A percentile compares a stretch with the other conserved stretches of the same genome.
These are phyloP conservation scores for Claviceps paspali DNA, from an alignment of 2,329 filamentous ascomycete species.

Conservation along the genomic window DNA sequence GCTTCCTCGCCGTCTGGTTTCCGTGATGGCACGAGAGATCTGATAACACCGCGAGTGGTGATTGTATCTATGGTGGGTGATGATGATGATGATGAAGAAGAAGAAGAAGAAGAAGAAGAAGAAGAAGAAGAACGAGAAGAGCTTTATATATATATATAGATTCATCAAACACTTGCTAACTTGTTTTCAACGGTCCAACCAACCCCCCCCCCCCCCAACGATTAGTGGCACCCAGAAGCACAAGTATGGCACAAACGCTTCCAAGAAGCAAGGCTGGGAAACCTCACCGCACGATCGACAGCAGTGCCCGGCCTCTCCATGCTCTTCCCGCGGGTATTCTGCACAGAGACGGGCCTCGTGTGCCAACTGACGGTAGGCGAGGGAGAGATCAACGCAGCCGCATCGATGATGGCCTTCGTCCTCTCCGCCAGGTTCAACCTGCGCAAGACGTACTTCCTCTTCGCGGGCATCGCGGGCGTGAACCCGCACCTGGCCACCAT, in stretches of 20 bases:
- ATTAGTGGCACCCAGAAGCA: constrained; percentile 47
- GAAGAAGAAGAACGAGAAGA: no score
- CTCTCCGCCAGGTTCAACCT: constrained; percentile 49
- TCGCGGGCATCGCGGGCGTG: constrained; percentile 60
- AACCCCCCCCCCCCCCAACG: no score
- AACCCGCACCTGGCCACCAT: constrained; percentile 53
- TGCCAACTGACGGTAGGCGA: constrained; percentile 58
- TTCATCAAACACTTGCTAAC: no score
- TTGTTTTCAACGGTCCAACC: no score
- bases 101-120: no score
- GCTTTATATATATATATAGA: no score
- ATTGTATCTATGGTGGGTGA: constrained; percentile 45
- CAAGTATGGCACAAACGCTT: constrained; percentile 44
- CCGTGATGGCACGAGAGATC: neutral
- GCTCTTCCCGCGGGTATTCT: constrained; percentile 49
- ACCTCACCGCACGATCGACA: constrained; percentile 41
- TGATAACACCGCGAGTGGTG: constrained; percentile 3
- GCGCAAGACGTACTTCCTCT: constrained; percentile 51
- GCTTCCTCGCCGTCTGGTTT: neutral
- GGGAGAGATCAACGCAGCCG: constrained; percentile 60
- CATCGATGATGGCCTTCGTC: constrained; percentile 47
- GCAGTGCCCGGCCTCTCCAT: constrained; percentile 48
- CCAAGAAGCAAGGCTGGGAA: constrained; percentile 27
- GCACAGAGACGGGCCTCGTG: constrained; percentile 41
- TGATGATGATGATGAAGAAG: no score